Evolutionary conservation across 1,139 yeast species (phyloP), one percentile per base, ranked within the genome.

Genomic region (Geotrichum bryndzae): DNA sequence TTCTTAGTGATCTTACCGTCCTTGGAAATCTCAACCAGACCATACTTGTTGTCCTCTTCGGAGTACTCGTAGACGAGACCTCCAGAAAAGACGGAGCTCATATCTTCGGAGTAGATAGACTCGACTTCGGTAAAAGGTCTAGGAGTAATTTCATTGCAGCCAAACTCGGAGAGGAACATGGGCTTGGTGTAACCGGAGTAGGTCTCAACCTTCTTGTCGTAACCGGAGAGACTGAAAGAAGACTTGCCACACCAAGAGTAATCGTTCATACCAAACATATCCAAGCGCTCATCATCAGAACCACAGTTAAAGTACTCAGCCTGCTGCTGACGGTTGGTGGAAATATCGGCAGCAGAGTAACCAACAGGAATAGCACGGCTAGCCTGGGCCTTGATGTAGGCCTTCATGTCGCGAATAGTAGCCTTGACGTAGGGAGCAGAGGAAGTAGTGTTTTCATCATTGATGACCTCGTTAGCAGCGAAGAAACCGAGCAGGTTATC

Each of bases 201-300:
- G 66, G 88, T 90, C 61, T 82, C 80, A 18, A 90, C 94, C 64
- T 92, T 82, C 38, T 80, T 76, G 68, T 87, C 82, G 74, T 90
- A 94, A 1, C 98, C 99, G 68, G 96, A 87, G 7, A 87, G 79
- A 63, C 84, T 77, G 74, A 89, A 88, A 64, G 82, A 79, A 69
- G 90, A 94, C 55, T 84, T 82, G 4, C 99, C 99, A 77, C 99
- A 94, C 99, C 99, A 94, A 70, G 92, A 96, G 75, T 95, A 94
- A 74, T 96, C 88, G 74, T 94, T 94, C 67, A 94, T 92, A 15
- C 99, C 99, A 75, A 91, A 92, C 76, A 94, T 91, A 72, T 94
- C 99, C 59, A 90, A 88, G 84, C 83, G 56, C 57, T 84, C 87
- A n/a, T 80, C 80, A n/a, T 73, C 74, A 11, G 82, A 84, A 35